Evolutionary conservation across 2,329 filamentous ascomycete genomes (phyloP), one percentile per base, ranked within the genome.

Genomic region (Aspergillus sp.): DNA sequence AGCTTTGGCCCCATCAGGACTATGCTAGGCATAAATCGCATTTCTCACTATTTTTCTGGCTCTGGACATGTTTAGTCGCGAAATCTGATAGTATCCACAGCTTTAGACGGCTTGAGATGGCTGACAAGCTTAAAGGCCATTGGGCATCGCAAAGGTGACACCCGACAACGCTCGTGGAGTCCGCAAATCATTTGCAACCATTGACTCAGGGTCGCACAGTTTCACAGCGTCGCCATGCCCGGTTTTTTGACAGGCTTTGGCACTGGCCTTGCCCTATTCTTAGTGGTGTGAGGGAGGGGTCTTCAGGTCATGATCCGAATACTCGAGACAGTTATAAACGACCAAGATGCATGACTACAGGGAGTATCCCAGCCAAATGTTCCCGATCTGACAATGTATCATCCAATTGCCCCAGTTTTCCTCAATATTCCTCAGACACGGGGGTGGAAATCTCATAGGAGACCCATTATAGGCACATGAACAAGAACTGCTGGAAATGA

Each of bases 1-100:
- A 41, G 59, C 37, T 50, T 57, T 63, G 58, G 52, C 61, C 56
- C 53, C 52, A 50, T 63, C 19, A 35, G n/a, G 45, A 48, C 44
- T 58, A 39, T 44, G 52, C 57, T 51, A 21, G 41, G 37, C 43
- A 47, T 21, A 33, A 51, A 55, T 59, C 51, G 19, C 56, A 58
- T 51, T 49, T 40, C 41, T 35, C 23, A 23, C n/a, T 39, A 15
- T 14, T 49, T 33, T 27, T 41, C 37, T 58, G 37, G 40, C 50
- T 54, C 35, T 58, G 33, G 37, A 54, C 44, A 35, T 24, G 53
- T 33, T 50, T 17, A 19, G 40, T n/a, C 5, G 39, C 39, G 15
- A 33, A 50, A 44, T 53, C 21, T 31, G 51, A 51, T 40, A 7
- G 4, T 55, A 37, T 47, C 27, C 56, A 46, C 51, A 41, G 19